Base-by-base conservation (phyloP, 2,329 filamentous ascomycete species). In the Bipolaris zeicola region DNA sequence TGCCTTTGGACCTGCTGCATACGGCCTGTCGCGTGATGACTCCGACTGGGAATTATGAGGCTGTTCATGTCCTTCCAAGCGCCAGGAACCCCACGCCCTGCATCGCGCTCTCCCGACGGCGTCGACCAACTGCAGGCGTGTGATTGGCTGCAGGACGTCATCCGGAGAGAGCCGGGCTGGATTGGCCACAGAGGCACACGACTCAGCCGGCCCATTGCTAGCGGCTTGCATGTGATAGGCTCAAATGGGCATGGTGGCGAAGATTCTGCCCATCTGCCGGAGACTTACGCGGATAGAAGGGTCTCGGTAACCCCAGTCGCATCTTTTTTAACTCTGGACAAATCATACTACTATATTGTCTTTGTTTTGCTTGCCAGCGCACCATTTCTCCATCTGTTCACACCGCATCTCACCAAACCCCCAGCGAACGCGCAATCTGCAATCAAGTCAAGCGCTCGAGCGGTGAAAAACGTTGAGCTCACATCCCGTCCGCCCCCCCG, bases 141-240 rank as follows among this genome's bases (percentile, higher is more conserved):
- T 26, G 18, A 48, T 33, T 47, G 39, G 55, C 20, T 31, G 18
- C 16, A 24, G 33, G 33, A 64, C 64, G 64, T 68, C 65, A 68
- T 65, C 51, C 65, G 64, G 64, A 45, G 38, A 54, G 55, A 64
- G 11, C 61, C 65, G 64, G 65, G 49, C 36, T 39, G 42, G 22
- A 24, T 20, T 43, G 54, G 55, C 60, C 28, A 59, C 47, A 41
- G 43, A 56, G 50, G 63, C 61, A 63, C 60, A 57, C 59, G 52
- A 59, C 57, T 38, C 47, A 22, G 43, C 46, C 18, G 38, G 39
- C 45, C 26, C 39, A 44, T 37, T 53, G 51, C 33, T 42, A 59
- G 38, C 41, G 13, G 1, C 33, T 53, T 26, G 10, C 10, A 44
- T 37, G 31, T 60, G 49, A 54, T 66, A 64, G 63, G 58, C 43